These are phyloP conservation scores for Globisporangium middletonii DNA, from an alignment of 352 stramenopile genomes.

Conservation along the genomic window DNA sequence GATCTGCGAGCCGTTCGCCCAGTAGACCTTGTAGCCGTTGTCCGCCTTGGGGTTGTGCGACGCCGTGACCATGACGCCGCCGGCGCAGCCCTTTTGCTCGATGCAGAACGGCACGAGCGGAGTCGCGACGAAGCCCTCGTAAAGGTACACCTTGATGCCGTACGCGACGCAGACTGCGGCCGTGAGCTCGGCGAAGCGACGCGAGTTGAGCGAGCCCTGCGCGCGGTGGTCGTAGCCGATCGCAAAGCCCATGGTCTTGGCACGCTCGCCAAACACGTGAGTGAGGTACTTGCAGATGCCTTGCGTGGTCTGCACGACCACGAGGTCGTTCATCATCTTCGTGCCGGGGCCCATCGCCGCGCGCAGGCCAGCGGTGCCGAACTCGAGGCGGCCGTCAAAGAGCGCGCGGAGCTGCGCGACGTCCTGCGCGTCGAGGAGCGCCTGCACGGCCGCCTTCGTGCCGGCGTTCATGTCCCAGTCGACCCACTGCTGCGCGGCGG, in stretches of 20 bases:
- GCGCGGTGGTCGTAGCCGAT: slow-evolving; percentile 90
- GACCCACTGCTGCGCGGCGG: slow-evolving; percentile 66
- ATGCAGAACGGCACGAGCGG: slow-evolving; percentile 91
- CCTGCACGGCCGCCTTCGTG: slow-evolving; percentile 62
- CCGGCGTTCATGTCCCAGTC: slow-evolving; percentile 81
- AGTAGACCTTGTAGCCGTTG: slow-evolving; percentile 98
- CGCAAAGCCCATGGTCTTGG: slow-evolving; percentile 75
- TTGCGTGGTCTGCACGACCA: slow-evolving; percentile 90
- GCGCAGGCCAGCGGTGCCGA: slow-evolving; percentile 90
- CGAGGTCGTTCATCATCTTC: slow-evolving; percentile 90
- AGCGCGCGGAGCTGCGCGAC: slow-evolving; percentile 45
- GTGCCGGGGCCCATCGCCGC: slow-evolving; percentile 87
- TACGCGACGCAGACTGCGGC: slow-evolving; percentile 72
- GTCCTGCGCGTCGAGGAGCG: slow-evolving; percentile 56
- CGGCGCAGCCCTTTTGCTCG: slow-evolving; percentile 68
- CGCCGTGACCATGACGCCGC: slow-evolving; percentile 93
- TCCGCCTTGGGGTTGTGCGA: slow-evolving; percentile 98
- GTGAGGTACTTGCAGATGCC: slow-evolving; percentile 87
- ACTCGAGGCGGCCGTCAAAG: slow-evolving; percentile 83
- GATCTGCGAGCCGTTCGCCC: slow-evolving; percentile 95
- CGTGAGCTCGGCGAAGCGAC: slow-evolving; percentile 84
- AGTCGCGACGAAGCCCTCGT: slow-evolving; percentile 92
- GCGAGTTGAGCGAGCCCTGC: slow-evolving; percentile 73
- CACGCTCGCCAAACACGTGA: slow-evolving; percentile 59
- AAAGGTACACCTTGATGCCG: slow-evolving; percentile 89